Evolutionary conservation across 805 yeast genomes (phyloP), one percentile per base, ranked within the genome.

Genomic region (Metschnikowia peoriensis): DNA sequence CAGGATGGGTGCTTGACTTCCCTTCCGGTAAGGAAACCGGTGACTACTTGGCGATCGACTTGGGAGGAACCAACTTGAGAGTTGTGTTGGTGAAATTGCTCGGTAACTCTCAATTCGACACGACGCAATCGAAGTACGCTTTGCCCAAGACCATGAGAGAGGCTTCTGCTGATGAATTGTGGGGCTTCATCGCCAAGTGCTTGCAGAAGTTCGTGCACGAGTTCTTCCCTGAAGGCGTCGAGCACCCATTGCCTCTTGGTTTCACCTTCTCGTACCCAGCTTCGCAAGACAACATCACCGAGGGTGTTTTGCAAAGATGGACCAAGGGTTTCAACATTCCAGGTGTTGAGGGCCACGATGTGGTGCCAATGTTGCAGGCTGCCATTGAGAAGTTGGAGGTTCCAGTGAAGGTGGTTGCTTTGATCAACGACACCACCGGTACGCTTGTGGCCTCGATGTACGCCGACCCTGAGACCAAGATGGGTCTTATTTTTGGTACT

Each of bases 401-500:
- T 47, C 96, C 97, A 58, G 88, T 92, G 63, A 79, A 83, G 44
- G 96, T 93, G 52, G 91, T 89, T 57, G 97, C 98, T 46, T 78
- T 93, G 67, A 93, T 93, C 72, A 93, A 92, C 74, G 99, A 93
- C 71, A 93, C 99, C 59, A 89, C 97, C 46, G 99, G 98, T 70
- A 93, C 99, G 44, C 77, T 93, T 64, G 96, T 93, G 56, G 98
- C 98, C 35, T 91, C 97, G 46, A 84, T 87, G 79, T 93, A 93
- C 76, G 82, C 96, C 48, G 96, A 93, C 68, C 83, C 93, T 38
- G 84, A 83, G 62, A 85, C 97, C 59, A 85, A 86, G 72, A 88
- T 92, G 93, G 99, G 99, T 54, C 82, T 90, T 66, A 93, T 93
- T 63, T 93, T 91, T 69, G 99, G 98, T 68, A 93, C 98, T 46